Evolutionary conservation across 495 filamentous ascomycete species (phyloP).

Genomic region (Penicillium parvum): DNA sequence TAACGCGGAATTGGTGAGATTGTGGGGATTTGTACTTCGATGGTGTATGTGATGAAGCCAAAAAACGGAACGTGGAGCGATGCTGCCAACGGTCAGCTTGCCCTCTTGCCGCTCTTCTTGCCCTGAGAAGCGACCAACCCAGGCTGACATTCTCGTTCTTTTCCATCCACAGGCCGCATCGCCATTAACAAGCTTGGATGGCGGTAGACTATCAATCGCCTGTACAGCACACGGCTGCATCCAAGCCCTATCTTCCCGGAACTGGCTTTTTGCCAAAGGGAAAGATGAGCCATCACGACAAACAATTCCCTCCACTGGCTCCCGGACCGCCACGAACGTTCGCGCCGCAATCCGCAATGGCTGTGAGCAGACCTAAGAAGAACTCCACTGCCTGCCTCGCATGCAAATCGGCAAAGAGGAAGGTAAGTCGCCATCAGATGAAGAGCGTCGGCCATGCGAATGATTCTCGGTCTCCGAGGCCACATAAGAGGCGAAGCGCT

Average conservation of each 20-base stretch:
- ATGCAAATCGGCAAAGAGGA: conserved; percentile 42
- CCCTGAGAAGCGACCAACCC: background rate
- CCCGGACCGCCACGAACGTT: conserved; percentile 28
- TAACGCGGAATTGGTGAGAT: background rate
- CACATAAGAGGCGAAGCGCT: background rate
- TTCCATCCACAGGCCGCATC: background rate
- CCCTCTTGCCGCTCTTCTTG: background rate
- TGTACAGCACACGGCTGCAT: background rate
- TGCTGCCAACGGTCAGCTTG: background rate
- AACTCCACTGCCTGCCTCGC: conserved; percentile 39
- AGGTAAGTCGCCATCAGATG: conserved; percentile 21
- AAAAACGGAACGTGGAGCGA: background rate
- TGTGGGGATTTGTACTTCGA: background rate
- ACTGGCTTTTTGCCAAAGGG: background rate
- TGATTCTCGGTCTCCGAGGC: too few species aligned
- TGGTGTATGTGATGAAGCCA: background rate
- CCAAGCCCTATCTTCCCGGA: background rate
- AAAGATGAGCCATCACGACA: conserved; percentile 27
- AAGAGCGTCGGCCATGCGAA: background rate
- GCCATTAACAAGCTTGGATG: background rate
- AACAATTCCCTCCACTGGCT: conserved; percentile 28
- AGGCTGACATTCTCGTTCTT: background rate
- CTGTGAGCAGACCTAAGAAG: conserved; percentile 32
- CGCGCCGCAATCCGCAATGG: conserved; percentile 13
- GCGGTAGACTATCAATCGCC: conserved; percentile 2